Conservation (phyloP, 1,284 basidiomycete species). For the Bondarzewia mesenterica region DNA sequence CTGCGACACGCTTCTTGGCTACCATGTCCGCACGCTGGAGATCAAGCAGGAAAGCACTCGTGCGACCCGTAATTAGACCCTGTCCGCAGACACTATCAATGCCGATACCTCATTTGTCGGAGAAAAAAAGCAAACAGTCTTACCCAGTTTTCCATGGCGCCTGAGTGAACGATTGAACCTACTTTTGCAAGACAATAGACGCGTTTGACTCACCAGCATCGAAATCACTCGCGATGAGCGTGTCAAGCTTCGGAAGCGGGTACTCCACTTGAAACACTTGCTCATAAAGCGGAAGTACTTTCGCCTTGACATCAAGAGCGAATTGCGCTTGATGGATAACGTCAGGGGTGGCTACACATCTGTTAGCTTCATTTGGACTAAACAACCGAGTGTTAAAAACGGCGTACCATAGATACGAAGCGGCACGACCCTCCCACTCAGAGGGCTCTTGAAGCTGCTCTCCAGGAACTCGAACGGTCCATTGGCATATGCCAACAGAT, state of each 20-base stretch:
- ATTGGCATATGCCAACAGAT: constrained; percentile 88
- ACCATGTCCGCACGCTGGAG: constrained; percentile 66
- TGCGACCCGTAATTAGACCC: constrained; percentile 90
- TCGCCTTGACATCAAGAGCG: constrained; percentile 85
- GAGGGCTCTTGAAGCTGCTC: constrained; percentile 71
- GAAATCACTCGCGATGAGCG: constrained; percentile 79
- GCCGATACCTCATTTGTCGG: not conserved
- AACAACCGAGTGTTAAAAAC: too few species aligned
- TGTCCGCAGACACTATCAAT: constrained; percentile 12
- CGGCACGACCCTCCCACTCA: constrained; percentile 78
- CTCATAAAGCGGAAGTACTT: constrained; percentile 90
- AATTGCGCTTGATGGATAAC: constrained; percentile 77
- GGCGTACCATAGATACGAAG: constrained; percentile 79
- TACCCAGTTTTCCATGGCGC: constrained; percentile 94
- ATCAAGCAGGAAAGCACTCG: constrained; percentile 79
- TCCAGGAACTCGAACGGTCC: constrained; percentile 75
- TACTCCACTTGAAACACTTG: constrained; percentile 87
- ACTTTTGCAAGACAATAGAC: not conserved
- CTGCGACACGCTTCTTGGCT: constrained; percentile 76
- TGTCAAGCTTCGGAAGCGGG: constrained; percentile 91
- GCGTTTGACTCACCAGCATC: constrained; percentile 53
- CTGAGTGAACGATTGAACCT: constrained; percentile 17
- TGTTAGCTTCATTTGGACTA: constrained; percentile 9
- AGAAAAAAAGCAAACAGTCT: constrained; percentile 1
- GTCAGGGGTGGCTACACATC: constrained; percentile 72